Percentiles rank a stretch among this genome's conserved stretches.
phyloP scores from a whole-genome alignment of 352 stramenopile species.

The Phytophthora pisi region DNA sequence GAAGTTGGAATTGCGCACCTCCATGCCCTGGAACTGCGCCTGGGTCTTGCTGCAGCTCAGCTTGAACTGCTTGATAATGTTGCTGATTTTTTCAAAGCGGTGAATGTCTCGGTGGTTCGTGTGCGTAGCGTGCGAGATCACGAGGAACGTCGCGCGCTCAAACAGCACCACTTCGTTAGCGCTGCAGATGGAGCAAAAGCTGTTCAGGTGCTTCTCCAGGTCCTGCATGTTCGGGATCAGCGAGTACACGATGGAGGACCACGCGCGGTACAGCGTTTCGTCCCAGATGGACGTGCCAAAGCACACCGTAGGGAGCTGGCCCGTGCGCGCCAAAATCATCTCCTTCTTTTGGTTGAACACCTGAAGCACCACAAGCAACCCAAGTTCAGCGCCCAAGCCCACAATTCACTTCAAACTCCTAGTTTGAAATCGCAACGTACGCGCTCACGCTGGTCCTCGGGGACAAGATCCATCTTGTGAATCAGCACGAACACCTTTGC shows the following conservation, averaged over 20 bases:
- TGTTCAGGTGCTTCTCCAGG: conserved; percentile 95
- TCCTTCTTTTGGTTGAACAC: conserved; percentile 96
- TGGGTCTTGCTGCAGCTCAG: conserved; percentile 98
- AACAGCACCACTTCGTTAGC: conserved; percentile 98
- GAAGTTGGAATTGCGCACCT: conserved; percentile 98
- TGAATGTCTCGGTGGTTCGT: conserved; percentile 95
- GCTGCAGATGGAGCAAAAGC: conserved; percentile 97
- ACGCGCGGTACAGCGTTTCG: conserved; percentile 99
- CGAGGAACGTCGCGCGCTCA: conserved; percentile 98
- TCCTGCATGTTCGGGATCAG: conserved; percentile 99
- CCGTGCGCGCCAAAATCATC: conserved; percentile 92
- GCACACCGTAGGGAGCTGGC: conserved; percentile 89
- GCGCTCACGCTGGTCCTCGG: conserved; percentile 81
- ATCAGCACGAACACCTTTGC: conserved; percentile 99
- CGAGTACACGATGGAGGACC: conserved; percentile 99
- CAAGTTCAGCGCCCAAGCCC: not conserved
- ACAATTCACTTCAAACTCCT: not conserved
- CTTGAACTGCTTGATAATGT: conserved; percentile 99
- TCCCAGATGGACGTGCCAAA: conserved; percentile 99
- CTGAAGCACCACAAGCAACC: conserved; percentile 26
- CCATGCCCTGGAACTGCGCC: conserved; percentile 98
- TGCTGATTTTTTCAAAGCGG: conserved; percentile 99
- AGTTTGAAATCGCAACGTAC: conserved; percentile 39
- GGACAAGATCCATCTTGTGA: conserved; percentile 99
- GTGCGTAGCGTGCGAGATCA: conserved; percentile 96